phyloP scores from a whole-genome alignment of 2,329 filamentous ascomycete species.

The Sclerotinia sclerotiorum region DNA sequence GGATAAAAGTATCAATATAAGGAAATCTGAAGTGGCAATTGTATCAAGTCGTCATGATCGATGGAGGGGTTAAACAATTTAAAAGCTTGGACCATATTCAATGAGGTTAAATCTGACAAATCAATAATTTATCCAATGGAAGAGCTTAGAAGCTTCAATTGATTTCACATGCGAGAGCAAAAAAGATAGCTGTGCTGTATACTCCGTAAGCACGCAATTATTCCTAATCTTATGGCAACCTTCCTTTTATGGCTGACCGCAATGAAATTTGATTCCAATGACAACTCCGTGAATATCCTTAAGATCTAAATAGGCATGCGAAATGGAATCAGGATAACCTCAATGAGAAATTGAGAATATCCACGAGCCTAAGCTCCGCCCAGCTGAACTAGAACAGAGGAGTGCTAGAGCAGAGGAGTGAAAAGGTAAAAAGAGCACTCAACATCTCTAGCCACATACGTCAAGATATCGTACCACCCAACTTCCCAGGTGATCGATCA shows the following conservation, averaged over 20 bases:
- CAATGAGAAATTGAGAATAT: neutral
- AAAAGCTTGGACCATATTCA: neutral
- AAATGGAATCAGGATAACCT: neutral
- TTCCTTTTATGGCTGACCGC: conserved; percentile 12
- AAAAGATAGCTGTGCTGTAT: neutral
- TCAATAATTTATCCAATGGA: conserved; percentile 5
- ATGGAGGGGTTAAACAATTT: conserved; percentile 3
- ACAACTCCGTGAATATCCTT: neutral
- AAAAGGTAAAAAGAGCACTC: neutral
- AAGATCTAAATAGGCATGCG: neutral
- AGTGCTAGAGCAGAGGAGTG: neutral
- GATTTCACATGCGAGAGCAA: conserved; percentile 1
- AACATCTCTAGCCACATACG: neutral
- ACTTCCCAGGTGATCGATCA: neutral
- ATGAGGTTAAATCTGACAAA: neutral
- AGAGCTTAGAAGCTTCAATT: neutral
- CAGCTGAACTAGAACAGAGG: neutral
- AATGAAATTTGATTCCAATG: neutral
- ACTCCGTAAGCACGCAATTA: neutral
- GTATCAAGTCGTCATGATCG: conserved; percentile 9
- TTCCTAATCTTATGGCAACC: neutral
- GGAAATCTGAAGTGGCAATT: conserved; percentile 16
- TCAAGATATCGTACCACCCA: neutral
- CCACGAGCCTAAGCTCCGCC: neutral
- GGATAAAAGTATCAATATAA: conserved; percentile 9